Conservation (phyloP, 2,329 filamentous ascomycete genomes). For the Fusarium albosuccineum region DNA sequence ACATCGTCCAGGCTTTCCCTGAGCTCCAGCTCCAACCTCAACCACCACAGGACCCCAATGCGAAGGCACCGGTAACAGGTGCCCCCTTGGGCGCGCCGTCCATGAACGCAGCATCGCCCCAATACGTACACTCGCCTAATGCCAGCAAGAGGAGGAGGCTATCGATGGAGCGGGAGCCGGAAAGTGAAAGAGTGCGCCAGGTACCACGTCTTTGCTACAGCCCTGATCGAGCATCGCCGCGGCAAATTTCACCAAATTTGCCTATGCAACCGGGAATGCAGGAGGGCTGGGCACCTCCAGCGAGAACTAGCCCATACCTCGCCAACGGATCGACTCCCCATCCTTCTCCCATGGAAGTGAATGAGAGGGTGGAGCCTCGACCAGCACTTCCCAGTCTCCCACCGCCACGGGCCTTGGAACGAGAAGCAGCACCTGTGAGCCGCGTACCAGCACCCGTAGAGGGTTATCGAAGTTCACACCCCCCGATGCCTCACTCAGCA, state of each 20-base stretch:
- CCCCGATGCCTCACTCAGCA: slow-evolving; percentile 40
- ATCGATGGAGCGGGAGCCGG: slow-evolving; percentile 57
- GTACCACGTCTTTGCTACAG: slow-evolving; percentile 62
- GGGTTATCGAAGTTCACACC: slow-evolving; percentile 51
- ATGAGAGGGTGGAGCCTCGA: slow-evolving; percentile 53
- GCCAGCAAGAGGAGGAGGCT: slow-evolving; percentile 62
- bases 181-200: slow-evolving; percentile 56
- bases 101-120: slow-evolving; percentile 55
- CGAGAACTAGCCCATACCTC: slow-evolving; percentile 52
- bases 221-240: slow-evolving; percentile 49
- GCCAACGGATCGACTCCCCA: slow-evolving; percentile 44
- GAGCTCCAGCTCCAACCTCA: slow-evolving; percentile 56
- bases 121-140: slow-evolving; percentile 64
- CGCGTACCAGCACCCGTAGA: slow-evolving; percentile 53
- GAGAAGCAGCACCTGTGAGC: slow-evolving; percentile 49
- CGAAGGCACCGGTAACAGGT: slow-evolving; percentile 50
- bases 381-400: slow-evolving; percentile 58
- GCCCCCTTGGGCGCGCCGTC: slow-evolving; percentile 51
- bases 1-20: slow-evolving; percentile 59
- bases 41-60: slow-evolving; percentile 49
- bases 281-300: slow-evolving; percentile 53
- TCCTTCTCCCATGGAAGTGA: slow-evolving; percentile 50
- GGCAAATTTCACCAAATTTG: slow-evolving; percentile 53
- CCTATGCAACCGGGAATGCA: slow-evolving; percentile 43
- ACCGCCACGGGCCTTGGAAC: slow-evolving; percentile 53